Percentiles rank a stretch among this genome's conserved stretches.
phyloP scores from a whole-genome alignment of 148 eudicot species.

The Chenopodium suecicum region DNA sequence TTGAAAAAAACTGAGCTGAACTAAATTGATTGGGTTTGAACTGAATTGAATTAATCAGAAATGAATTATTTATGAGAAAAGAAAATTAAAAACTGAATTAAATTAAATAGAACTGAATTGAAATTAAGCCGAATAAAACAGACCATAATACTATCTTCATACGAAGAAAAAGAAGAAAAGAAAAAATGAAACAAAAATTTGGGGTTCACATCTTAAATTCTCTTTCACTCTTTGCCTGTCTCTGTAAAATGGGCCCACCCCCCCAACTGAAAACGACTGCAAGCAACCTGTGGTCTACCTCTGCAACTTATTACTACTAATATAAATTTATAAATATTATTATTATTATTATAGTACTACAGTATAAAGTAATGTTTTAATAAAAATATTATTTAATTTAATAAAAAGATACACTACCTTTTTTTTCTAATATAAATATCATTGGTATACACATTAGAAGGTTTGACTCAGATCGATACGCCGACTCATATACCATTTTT shows the following conservation, averaged over 20 bases:
- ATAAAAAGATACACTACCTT: background rate
- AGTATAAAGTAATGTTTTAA: background rate
- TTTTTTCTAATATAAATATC: background rate
- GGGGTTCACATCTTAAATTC: slow-evolving; percentile 15
- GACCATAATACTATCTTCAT: too few species aligned
- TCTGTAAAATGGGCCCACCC: background rate
- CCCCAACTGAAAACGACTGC: slow-evolving; percentile 43
- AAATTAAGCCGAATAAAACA: too few species aligned
- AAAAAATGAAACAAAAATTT: background rate
- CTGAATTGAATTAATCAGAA: too few species aligned
- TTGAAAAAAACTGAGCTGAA: too few species aligned
- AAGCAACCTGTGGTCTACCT: slow-evolving; percentile 42
- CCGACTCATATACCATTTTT: slow-evolving; percentile 3
- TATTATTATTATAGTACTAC: background rate
- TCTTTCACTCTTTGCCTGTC: background rate
- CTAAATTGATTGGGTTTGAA: too few species aligned
- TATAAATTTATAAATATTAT: too few species aligned
- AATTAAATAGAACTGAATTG: too few species aligned
- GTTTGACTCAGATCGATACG: slow-evolving; percentile 6
- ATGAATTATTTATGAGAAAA: too few species aligned
- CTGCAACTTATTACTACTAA: slow-evolving; percentile 19
- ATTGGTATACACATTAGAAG: background rate
- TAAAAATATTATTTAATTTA: background rate
- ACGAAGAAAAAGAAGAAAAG: background rate
- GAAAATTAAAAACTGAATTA: too few species aligned